Conservation (phyloP, 2,329 filamentous ascomycete genomes). For the Stachybotrys elegans region DNA sequence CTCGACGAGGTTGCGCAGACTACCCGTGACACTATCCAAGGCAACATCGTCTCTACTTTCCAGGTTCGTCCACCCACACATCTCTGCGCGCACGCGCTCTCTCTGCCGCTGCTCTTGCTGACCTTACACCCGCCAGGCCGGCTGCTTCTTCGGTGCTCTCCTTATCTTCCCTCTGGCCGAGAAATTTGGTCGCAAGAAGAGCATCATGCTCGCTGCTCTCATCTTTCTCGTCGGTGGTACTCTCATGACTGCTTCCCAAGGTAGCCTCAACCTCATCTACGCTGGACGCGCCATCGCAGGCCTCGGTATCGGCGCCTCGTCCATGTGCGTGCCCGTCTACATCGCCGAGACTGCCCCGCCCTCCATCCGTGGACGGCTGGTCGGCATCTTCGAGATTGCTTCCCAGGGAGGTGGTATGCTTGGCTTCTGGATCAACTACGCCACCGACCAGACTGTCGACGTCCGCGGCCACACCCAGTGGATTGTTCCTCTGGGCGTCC, state of each 20-base stretch:
- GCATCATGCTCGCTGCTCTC: constrained; percentile 36
- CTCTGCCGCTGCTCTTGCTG: constrained; percentile 5
- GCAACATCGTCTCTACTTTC: constrained; percentile 33
- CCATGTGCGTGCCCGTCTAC: constrained; percentile 40
- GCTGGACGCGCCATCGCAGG: constrained; percentile 46
- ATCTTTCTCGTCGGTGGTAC: constrained; percentile 34
- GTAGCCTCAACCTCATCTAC: constrained; percentile 33
- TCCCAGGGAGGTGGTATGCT: constrained; percentile 25
- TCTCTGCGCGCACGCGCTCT: too few relatives aligned
- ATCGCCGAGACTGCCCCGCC: constrained; percentile 39
- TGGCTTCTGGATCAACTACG: constrained; percentile 35
- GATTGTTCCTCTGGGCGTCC: constrained; percentile 53
- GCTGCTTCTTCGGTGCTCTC: constrained; percentile 35
- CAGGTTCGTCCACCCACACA: constrained; percentile 20
- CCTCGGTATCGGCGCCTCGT: constrained; percentile 45
- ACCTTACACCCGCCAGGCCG: too few relatives aligned
- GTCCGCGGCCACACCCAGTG: constrained; percentile 32
- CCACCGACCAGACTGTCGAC: constrained; percentile 18
- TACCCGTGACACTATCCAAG: constrained; percentile 26
- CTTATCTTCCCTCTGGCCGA: constrained; percentile 41
- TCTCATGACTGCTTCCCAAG: constrained; percentile 27
- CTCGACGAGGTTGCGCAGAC: constrained; percentile 18
- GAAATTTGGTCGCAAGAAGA: constrained; percentile 38
- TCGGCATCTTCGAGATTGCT: constrained; percentile 45
- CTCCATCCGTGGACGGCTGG: constrained; percentile 43